Percentiles rank a stretch among this genome's conserved stretches.
Conservation (phyloP, 768 basidiomycete species). For the Lyophyllum decastes region DNA sequence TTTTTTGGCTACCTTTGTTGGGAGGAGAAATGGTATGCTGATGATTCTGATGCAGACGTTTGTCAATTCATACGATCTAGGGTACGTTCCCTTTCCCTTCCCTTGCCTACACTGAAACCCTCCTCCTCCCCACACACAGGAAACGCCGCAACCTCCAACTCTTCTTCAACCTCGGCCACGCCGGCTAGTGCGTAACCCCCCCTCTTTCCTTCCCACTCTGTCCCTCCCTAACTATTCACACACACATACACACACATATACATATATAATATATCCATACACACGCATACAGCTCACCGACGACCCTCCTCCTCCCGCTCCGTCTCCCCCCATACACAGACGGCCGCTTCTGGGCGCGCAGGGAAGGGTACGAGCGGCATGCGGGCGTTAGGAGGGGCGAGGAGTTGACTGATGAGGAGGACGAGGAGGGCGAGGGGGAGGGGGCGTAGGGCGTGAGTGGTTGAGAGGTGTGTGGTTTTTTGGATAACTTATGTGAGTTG, state of each 20-base stretch:
- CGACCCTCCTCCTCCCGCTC: constrained; percentile 83
- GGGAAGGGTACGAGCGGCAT: constrained; percentile 62
- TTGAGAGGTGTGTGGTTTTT: too few relatives aligned
- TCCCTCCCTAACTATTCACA: too few relatives aligned
- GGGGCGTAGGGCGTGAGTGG: too few relatives aligned
- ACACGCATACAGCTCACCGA: too few relatives aligned
- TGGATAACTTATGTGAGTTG: neutral
- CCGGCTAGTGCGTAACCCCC: constrained; percentile 70
- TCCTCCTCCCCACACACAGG: constrained; percentile 29
- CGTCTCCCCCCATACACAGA: constrained; percentile 82
- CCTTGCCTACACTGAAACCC: neutral
- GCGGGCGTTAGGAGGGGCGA: constrained; percentile 71
- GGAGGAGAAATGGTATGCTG: neutral
- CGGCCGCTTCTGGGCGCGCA: constrained; percentile 79
- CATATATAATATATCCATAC: too few relatives aligned
- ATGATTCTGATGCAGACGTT: constrained; percentile 51
- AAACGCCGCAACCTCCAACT: constrained; percentile 68
- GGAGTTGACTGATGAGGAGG: constrained; percentile 86
- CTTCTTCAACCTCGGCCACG: constrained; percentile 85
- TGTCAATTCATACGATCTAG: constrained; percentile 90
- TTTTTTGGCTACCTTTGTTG: neutral
- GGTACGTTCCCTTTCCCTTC: constrained; percentile 40
- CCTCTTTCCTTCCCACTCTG: neutral
- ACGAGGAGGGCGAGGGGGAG: too few relatives aligned
- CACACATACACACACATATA: too few relatives aligned